Conservation (phyloP, 805 yeast genomes). For the Metschnikowia picachoensis region DNA sequence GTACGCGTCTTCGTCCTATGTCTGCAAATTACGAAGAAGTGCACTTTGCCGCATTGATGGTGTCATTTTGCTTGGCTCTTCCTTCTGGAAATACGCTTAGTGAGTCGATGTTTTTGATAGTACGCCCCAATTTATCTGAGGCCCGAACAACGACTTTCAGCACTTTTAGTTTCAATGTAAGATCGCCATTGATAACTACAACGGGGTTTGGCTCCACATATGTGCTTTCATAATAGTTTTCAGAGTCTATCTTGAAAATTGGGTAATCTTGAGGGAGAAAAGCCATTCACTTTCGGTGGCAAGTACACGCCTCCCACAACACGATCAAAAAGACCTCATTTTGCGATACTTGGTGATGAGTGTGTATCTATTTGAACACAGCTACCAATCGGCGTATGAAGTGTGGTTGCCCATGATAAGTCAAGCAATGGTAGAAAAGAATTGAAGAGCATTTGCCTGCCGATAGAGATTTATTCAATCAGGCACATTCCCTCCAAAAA, state of each 20-base stretch:
- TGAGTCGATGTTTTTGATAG: neutral
- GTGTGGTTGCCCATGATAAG: too few species aligned
- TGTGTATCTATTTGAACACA: too few species aligned
- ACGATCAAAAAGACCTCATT: neutral
- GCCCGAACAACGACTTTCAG: conserved; percentile 3
- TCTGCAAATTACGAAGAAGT: neutral
- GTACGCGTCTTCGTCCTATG: neutral
- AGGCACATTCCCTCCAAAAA: too few species aligned
- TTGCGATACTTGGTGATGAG: too few species aligned
- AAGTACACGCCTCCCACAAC: neutral
- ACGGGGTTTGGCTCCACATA: neutral
- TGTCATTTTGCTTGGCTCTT: neutral
- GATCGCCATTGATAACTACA: too few species aligned
- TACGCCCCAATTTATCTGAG: neutral
- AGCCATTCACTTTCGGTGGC: neutral
- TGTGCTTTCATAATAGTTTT: neutral
- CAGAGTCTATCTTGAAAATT: conserved; percentile 1
- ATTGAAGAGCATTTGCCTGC: too few species aligned
- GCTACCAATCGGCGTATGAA: too few species aligned
- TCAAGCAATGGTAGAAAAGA: too few species aligned
- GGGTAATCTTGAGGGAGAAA: neutral
- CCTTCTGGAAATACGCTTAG: neutral
- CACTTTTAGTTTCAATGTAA: neutral
- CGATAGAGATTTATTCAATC: too few species aligned
- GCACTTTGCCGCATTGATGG: neutral